Evolutionary conservation across 495 filamentous ascomycete genomes (phyloP), one percentile per base, ranked within the genome.

Genomic region (Penicillium odoratum): DNA sequence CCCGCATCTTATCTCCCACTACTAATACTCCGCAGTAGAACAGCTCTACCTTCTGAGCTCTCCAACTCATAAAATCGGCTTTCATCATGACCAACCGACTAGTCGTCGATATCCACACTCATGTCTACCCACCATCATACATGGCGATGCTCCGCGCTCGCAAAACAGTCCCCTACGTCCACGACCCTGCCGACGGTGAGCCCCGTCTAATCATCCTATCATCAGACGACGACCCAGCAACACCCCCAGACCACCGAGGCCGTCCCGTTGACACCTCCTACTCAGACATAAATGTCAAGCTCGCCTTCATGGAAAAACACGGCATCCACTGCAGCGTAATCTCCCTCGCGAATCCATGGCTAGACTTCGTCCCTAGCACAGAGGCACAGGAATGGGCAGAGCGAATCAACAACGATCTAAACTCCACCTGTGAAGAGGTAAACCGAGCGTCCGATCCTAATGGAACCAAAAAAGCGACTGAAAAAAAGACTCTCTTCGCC

Each of bases 281-380:
- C 72, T 87, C 82, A 53, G 85, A 88, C 48, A 84, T 91, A 54
- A 68, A 73, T 4, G 77, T 87, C 55, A 97, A 96, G 53, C 78
- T 97, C 5, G 71, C 80, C 18, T 98, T 98, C 74, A 98, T 98
- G 93, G 79, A 89, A 64, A 81, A 74, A 7, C 93, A 98, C 67
- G 69, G 72, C 26, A 97, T 98, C 65, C 82, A 88, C 66, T 85
- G 85, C 53, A 95, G 90, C 16, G 87, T 97, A 8, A 84, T 98
- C 67, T 93, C 89, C 0, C 87, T 97, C 44, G 93, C 93, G 25
- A 98, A 98, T 69, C 93, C 93, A 1, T 98, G 93, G 93, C 83
- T 98, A 1, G 93, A 97, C 70, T 97, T 96, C 67, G 76, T 97
- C 0, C 75, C 82, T 0, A 62, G 85, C 0, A 61, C 72, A 21